Percentiles rank a stretch among this genome's conserved stretches.
phyloP scores from a whole-genome alignment of 2,329 filamentous ascomycete genomes.

The Claviceps arundinis region DNA sequence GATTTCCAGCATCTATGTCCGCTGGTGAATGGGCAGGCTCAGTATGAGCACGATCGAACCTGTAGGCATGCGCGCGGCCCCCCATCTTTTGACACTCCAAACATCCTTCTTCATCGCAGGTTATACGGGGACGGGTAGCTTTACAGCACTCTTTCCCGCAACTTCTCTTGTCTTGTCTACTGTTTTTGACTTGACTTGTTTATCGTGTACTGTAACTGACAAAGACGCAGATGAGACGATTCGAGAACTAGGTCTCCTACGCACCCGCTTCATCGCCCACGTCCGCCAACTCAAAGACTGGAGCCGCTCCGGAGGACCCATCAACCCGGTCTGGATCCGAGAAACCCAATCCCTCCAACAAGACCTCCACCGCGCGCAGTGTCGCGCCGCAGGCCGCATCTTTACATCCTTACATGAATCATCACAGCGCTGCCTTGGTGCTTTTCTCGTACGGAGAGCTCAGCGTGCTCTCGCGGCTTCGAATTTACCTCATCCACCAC shows the following conservation, averaged over 20 bases:
- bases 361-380: conserved; percentile 44
- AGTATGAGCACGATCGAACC: conserved; percentile 44
- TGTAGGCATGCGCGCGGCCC: conserved; percentile 21
- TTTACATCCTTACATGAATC: conserved; percentile 37
- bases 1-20: conserved; percentile 46
- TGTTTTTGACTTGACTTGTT: too few species aligned
- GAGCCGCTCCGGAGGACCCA: conserved; percentile 39
- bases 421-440: conserved; percentile 39
- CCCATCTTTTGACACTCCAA: too few species aligned
- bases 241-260: conserved; percentile 33
- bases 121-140: too few species aligned
- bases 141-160: too few species aligned
- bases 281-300: conserved; percentile 39
- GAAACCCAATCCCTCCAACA: conserved; percentile 36
- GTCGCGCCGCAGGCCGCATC: conserved; percentile 42
- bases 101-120: too few species aligned
- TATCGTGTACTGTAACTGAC: neutral
- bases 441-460: conserved; percentile 38
- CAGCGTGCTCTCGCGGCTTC: conserved; percentile 20
- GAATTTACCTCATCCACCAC: too few species aligned
- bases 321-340: conserved; percentile 41
- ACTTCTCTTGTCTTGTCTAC: too few species aligned
- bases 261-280: conserved; percentile 32
- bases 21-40: conserved; percentile 41
- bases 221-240: conserved; percentile 34